Percentiles rank a stretch among this genome's conserved stretches.
Conservation (phyloP, 495 filamentous ascomycete species). For the Chlorociboria aeruginascens region DNA sequence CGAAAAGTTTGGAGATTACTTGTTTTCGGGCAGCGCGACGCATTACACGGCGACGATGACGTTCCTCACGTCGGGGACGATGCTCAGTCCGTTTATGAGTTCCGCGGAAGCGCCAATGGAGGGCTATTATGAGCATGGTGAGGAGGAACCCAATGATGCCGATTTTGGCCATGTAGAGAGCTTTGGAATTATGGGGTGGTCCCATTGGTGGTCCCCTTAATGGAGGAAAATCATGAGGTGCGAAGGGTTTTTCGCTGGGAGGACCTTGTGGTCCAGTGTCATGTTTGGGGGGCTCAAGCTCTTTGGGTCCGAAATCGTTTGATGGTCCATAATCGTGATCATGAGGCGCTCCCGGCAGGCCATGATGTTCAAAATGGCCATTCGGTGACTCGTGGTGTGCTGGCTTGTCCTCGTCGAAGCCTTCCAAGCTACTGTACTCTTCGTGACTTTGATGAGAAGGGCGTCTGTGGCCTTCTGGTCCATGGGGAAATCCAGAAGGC, state of each 20-base stretch:
- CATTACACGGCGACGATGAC: conserved; percentile 26
- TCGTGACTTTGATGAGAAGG: background rate
- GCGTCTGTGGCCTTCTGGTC: background rate
- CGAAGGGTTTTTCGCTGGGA: background rate
- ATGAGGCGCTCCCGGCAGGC: background rate
- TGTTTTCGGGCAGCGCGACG: conserved; percentile 30
- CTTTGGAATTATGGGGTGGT: conserved; percentile 3
- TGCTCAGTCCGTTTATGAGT: conserved; percentile 8
- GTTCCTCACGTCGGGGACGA: conserved; percentile 26
- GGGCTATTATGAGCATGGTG: conserved; percentile 22
- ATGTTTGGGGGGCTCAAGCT: background rate
- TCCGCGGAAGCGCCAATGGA: conserved; percentile 23
- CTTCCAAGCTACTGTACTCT: background rate
- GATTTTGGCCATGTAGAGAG: conserved; percentile 7
- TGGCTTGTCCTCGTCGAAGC: background rate
- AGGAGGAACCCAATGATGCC: conserved; percentile 20
- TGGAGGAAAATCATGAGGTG: no score
- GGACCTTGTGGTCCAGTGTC: background rate
- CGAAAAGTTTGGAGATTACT: conserved; percentile 7
- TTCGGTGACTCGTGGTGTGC: background rate
- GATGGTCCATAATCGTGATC: no score
- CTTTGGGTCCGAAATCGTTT: background rate
- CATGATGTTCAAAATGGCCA: background rate
- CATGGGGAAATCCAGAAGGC: background rate
- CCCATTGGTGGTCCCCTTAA: background rate